Conservation (phyloP, 768 basidiomycete species). For the Crassisporium funariophilum region DNA sequence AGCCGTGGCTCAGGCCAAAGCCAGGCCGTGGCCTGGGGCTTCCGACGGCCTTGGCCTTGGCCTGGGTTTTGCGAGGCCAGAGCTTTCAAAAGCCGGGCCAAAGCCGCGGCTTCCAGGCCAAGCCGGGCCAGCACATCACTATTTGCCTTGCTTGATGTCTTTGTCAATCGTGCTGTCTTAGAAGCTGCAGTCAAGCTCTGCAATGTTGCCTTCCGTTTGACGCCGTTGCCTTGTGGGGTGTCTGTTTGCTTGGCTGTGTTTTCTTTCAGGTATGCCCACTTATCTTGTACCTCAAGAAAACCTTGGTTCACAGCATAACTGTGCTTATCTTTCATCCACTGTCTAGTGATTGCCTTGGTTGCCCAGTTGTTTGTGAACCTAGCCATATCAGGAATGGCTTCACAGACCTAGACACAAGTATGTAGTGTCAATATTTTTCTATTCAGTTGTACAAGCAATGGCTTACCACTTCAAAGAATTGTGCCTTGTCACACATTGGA, state of each 20-base stretch:
- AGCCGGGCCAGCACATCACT: no score
- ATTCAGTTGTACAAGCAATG: not conserved
- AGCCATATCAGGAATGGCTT: conserved; percentile 9
- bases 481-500: conserved; percentile 11
- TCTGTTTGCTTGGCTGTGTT: conserved; percentile 18
- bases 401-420: conserved; percentile 8
- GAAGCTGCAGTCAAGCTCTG: not conserved
- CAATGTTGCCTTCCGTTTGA: conserved; percentile 3
- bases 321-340: conserved; percentile 22
- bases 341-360: conserved; percentile 21
- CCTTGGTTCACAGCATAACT: conserved; percentile 13
- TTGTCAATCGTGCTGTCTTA: conserved; percentile 1
- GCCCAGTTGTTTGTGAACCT: conserved; percentile 26
- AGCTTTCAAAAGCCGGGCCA: no score
- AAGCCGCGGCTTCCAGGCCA: no score
- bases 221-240: conserved; percentile 12
- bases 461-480: conserved; percentile 17
- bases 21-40: no score
- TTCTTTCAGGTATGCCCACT: conserved; percentile 19
- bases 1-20: no score
- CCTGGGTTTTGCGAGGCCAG: no score
- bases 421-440: not conserved
- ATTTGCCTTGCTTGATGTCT: not conserved
- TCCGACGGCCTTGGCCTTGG: no score
- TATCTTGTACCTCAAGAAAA: conserved; percentile 12